Evolutionary conservation across 1,139 yeast species (phyloP), one percentile per base, ranked within the genome.

Genomic region (Yamadazyma trypodendri): DNA sequence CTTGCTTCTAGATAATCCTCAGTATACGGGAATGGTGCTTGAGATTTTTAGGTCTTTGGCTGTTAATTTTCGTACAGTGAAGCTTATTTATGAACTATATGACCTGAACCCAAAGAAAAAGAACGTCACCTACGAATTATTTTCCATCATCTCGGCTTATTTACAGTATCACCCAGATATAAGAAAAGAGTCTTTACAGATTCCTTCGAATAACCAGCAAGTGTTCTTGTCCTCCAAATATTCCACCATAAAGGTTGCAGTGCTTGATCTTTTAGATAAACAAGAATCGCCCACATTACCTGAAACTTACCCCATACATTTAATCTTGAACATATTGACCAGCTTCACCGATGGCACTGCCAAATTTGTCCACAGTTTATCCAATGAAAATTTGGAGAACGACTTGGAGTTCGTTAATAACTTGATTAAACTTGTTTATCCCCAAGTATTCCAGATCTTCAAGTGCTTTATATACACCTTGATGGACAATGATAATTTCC

Each of bases 231-330:
- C 69, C 1, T 58, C 52, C 36, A 42, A 54, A 9, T 42, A 43
- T 18, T 63, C 73, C 1, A 43, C 52, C 1, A 63, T 78, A 38
- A 77, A 81, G 46, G 66, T 80, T 0, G 68, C 81, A 6, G 73
- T 81, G 40, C 66, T 89, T 32, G 96, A 89, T 42, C 75, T 82
- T 41, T 65, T 90, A 23, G 97, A 90, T 51, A 89, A 88, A 50
- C 50, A 66, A 0, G 94, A 84, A 24, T 81, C 95, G 0, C 75
- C 75, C 3, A 53, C 61, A 1, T 67, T 80, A 3, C 87, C 94
- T 1, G 65, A 66, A 2, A 74, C 84, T 0, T 89, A 90, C 53
- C 60, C 81, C 2, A 61, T 79, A 24, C 81, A 73, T 54, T 65
- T 90, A 36, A 72, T 82, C 1, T 65, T 81, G 39, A 69, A 69